Conservation (phyloP, 257 asterid genomes). For the Apocynum venetum region DNA sequence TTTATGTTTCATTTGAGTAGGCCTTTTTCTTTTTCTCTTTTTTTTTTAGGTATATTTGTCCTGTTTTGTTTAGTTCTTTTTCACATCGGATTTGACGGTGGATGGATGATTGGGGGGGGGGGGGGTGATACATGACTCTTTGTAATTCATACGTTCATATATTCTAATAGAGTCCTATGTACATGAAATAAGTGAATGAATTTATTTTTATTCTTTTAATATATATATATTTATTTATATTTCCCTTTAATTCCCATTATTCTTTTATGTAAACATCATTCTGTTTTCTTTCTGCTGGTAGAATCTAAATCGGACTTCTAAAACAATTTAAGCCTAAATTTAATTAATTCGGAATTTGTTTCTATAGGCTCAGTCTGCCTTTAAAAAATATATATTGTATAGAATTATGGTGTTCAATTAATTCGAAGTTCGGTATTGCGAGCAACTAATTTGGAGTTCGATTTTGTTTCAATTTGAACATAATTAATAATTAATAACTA, state of each 20-base stretch:
- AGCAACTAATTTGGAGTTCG: no score
- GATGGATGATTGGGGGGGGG: neutral
- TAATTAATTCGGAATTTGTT: no score
- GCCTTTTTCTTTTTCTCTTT: neutral
- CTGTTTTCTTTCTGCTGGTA: no score
- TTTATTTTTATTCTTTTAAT: slow-evolving; percentile 22
- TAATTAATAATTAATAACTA: no score
- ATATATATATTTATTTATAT: neutral
- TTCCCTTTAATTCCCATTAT: neutral
- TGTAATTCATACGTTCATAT: slow-evolving; percentile 10
- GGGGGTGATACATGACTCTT: slow-evolving; percentile 11
- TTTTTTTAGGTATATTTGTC: slow-evolving; percentile 18
- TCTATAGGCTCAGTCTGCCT: no score
- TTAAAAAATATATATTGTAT: no score
- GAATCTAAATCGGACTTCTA: no score
- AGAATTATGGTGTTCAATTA: no score
- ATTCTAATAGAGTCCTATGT: slow-evolving; percentile 25
- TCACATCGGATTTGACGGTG: neutral
- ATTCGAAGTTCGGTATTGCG: no score
- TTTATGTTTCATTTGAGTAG: slow-evolving; percentile 13
- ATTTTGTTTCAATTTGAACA: no score
- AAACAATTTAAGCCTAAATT: no score
- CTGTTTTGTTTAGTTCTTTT: slow-evolving; percentile 4
- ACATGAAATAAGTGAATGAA: slow-evolving; percentile 22
- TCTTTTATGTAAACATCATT: no score